A percentile compares a stretch with the other conserved stretches of the same genome.
These are phyloP conservation scores for Mortierella sp. DNA, from an alignment of 371 early-diverging fungal genomes.

Conservation along the genomic window DNA sequence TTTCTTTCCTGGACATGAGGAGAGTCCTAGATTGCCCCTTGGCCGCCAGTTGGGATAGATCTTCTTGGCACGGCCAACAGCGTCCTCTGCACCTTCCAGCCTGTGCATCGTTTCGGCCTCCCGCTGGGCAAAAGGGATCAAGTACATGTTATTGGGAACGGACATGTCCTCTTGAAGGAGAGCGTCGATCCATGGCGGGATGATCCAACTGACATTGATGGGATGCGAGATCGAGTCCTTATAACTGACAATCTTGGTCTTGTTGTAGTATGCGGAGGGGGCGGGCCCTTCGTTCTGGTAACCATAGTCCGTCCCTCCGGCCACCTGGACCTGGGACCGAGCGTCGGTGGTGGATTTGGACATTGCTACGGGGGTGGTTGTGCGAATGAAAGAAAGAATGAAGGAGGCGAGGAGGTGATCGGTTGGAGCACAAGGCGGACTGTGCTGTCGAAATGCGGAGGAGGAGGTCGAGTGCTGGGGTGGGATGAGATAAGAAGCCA, in stretches of 20 bases:
- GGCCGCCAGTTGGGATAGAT: conserved; percentile 39
- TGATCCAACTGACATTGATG: conserved; percentile 69
- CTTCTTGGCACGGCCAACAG: conserved; percentile 23
- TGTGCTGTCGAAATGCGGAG: too few species aligned
- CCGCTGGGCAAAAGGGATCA: conserved; percentile 58
- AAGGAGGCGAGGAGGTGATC: too few species aligned
- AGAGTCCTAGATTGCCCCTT: conserved; percentile 74
- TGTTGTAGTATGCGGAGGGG: conserved; percentile 6
- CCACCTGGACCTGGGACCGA: conserved; percentile 4
- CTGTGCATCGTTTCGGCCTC: conserved; percentile 29
- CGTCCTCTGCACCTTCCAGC: conserved; percentile 21
- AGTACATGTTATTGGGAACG: conserved; percentile 40
- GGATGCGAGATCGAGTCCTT: conserved; percentile 69
- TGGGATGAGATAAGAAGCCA: too few species aligned
- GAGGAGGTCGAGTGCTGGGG: too few species aligned
- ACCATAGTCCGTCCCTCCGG: neutral
- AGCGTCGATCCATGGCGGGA: conserved; percentile 55
- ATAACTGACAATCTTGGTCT: conserved; percentile 23
- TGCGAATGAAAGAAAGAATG: neutral
- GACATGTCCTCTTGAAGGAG: conserved; percentile 53
- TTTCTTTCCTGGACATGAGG: conserved; percentile 87
- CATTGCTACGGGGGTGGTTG: neutral
- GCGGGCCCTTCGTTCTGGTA: conserved; percentile 15
- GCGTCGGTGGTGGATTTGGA: conserved; percentile 13
- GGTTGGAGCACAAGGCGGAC: too few species aligned